Conservation (phyloP, 768 basidiomycete species). For the Grammothele lineata region DNA sequence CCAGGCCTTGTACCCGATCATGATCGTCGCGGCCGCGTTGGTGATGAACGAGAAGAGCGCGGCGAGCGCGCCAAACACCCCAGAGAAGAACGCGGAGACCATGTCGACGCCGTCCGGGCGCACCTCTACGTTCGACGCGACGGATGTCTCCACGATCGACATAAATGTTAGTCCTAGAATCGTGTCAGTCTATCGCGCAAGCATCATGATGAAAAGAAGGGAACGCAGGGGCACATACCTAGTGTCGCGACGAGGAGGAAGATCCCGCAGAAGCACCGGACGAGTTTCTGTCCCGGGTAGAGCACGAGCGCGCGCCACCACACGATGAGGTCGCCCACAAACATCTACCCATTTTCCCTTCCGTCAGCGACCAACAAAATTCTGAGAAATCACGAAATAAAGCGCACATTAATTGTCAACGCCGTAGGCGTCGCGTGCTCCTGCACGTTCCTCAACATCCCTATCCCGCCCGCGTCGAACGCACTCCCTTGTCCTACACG, state of each 20-base stretch:
- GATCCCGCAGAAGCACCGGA: neutral
- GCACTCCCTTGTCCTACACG: no score
- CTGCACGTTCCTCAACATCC: no score
- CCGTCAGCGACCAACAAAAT: no score
- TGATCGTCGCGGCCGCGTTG: neutral
- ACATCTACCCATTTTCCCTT: neutral
- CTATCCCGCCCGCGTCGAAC: no score
- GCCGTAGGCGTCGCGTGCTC: neutral
- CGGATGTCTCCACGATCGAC: no score
- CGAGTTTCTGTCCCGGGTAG: neutral
- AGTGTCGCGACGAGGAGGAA: neutral
- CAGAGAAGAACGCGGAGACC: neutral
- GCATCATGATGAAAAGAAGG: neutral
- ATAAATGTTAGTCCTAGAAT: no score
- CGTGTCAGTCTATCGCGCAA: neutral
- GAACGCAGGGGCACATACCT: neutral
- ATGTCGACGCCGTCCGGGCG: neutral
- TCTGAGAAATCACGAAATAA: no score
- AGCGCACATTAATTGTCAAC: neutral
- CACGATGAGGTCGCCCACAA: neutral
- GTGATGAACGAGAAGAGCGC: neutral
- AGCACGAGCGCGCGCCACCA: neutral
- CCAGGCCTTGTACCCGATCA: constrained; percentile 1
- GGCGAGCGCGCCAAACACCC: neutral
- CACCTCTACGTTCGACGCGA: neutral